These are phyloP conservation scores for Ramaria sp. DNA, from an alignment of 768 basidiomycete genomes.

Conservation along the genomic window DNA sequence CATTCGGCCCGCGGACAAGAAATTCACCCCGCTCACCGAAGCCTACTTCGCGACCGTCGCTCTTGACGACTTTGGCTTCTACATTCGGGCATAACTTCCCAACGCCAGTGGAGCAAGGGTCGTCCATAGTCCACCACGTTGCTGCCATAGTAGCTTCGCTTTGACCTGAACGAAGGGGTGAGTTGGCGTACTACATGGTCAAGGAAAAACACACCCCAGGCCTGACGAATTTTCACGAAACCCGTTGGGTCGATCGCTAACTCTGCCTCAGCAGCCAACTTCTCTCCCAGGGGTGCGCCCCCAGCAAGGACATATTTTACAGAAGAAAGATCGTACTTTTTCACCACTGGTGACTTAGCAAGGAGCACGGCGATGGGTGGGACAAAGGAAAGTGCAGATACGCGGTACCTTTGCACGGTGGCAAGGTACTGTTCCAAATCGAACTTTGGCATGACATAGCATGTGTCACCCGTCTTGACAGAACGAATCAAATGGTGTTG, in stretches of 20 bases:
- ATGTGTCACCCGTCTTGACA: constrained; percentile 7
- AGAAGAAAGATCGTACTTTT: constrained; percentile 55
- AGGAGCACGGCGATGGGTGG: constrained; percentile 32
- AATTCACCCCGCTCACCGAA: constrained; percentile 63
- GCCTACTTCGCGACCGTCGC: constrained; percentile 44
- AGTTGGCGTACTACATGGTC: constrained; percentile 24
- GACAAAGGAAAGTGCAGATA: constrained; percentile 22
- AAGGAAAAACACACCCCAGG: constrained; percentile 4
- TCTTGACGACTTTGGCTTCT: constrained; percentile 60
- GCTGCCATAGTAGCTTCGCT: constrained; percentile 43
- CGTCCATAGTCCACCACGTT: constrained; percentile 20
- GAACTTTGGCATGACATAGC: constrained; percentile 10
- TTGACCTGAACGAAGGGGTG: constrained; percentile 36
- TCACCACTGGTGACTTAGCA: constrained; percentile 29
- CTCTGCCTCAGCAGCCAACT: constrained; percentile 38
- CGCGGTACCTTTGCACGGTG: constrained; percentile 18
- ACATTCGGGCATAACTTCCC: constrained; percentile 68
- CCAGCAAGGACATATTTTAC: constrained; percentile 54
- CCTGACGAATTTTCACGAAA: constrained; percentile 8
- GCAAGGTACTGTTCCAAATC: constrained; percentile 4
- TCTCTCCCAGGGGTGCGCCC: constrained; percentile 69
- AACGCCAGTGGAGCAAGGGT: constrained; percentile 19
- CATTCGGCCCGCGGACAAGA: constrained; percentile 66
- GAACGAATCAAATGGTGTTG: constrained; percentile 7
- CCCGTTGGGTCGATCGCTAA: constrained; percentile 32